Percentiles rank a stretch among this genome's conserved stretches.
Evolutionary conservation across 1,284 basidiomycete species (phyloP).

Genomic region (Sphagnurus paluster): DNA sequence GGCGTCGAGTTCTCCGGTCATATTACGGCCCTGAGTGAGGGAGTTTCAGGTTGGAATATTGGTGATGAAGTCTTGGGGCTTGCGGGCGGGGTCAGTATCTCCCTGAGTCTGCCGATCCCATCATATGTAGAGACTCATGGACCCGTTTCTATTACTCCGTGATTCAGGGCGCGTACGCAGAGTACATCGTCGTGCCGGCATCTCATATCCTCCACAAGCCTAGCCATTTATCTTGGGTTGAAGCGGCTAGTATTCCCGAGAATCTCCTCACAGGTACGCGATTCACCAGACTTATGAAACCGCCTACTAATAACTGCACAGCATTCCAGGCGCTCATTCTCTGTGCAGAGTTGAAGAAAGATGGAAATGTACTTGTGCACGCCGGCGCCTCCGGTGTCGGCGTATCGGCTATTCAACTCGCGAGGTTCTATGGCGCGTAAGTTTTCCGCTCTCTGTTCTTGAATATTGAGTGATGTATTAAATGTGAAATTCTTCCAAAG

Average conservation of each 20-base stretch:
- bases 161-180: constrained; percentile 85
- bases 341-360: constrained; percentile 67
- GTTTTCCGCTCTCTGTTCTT: constrained; percentile 28
- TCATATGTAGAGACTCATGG: constrained; percentile 3
- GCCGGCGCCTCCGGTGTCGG: constrained; percentile 92
- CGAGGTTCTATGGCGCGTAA: constrained; percentile 73
- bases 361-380: constrained; percentile 84
- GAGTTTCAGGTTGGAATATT: constrained; percentile 58
- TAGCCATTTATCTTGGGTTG: constrained; percentile 71
- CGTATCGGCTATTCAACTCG: constrained; percentile 88
- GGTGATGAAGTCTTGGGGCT: constrained; percentile 91
- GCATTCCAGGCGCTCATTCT: constrained; percentile 83
- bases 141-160: constrained; percentile 2
- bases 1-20: constrained; percentile 91
- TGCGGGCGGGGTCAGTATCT: constrained; percentile 40
- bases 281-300: neutral
- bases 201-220: constrained; percentile 81
- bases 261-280: constrained; percentile 78
- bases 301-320: constrained; percentile 24
- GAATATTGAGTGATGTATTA: too few relatives aligned
- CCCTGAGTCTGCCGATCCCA: neutral
- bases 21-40: constrained; percentile 60
- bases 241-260: constrained; percentile 87
- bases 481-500: constrained; percentile 40
- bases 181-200: constrained; percentile 75